Percentiles rank a stretch among this genome's conserved stretches.
These are phyloP conservation scores for Verticillium tricorpus DNA, from an alignment of 2,329 filamentous ascomycete species.

Conservation along the genomic window DNA sequence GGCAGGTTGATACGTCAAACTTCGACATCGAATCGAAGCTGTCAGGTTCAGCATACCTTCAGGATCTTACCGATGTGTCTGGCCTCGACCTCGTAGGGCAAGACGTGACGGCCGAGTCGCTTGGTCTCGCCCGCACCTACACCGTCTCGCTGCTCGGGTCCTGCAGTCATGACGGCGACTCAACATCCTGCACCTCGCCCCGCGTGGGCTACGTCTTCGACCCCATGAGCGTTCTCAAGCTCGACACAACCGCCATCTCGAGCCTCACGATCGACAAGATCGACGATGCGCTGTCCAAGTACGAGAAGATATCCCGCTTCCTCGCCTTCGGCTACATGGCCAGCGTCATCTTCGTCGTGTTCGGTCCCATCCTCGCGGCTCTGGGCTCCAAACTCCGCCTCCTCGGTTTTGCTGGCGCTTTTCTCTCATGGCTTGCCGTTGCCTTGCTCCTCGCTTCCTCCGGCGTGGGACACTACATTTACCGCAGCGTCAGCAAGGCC, in stretches of 20 bases:
- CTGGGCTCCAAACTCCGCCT: conserved; percentile 13
- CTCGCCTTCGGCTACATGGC: conserved; percentile 23
- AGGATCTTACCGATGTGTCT: conserved; percentile 24
- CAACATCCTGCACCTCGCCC: conserved; percentile 20
- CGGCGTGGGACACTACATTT: conserved; percentile 19
- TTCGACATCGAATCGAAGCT: conserved; percentile 25
- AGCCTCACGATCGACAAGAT: conserved; percentile 15
- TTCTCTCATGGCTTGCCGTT: conserved; percentile 16
- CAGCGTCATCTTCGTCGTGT: conserved; percentile 15
- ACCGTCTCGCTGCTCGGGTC: conserved; percentile 26
- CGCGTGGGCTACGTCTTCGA: conserved; percentile 24
- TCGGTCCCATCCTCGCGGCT: conserved; percentile 17
- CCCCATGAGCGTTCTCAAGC: conserved; percentile 23
- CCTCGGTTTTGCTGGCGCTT: conserved; percentile 10
- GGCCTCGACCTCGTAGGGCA: conserved; percentile 26
- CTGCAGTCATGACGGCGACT: conserved; percentile 20
- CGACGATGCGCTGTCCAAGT: conserved; percentile 18
- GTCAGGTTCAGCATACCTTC: conserved; percentile 22
- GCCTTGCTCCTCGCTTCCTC: conserved; percentile 21
- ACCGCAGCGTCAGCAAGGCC: conserved; percentile 16
- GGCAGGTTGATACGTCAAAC: conserved; percentile 23
- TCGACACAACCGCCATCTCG: conserved; percentile 19
- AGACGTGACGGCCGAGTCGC: conserved; percentile 17
- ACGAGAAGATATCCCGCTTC: conserved; percentile 21
- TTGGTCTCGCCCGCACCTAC: conserved; percentile 24